Evolutionary conservation across 2,329 filamentous ascomycete genomes (phyloP).

Genomic region (Exophiala calicioides): DNA sequence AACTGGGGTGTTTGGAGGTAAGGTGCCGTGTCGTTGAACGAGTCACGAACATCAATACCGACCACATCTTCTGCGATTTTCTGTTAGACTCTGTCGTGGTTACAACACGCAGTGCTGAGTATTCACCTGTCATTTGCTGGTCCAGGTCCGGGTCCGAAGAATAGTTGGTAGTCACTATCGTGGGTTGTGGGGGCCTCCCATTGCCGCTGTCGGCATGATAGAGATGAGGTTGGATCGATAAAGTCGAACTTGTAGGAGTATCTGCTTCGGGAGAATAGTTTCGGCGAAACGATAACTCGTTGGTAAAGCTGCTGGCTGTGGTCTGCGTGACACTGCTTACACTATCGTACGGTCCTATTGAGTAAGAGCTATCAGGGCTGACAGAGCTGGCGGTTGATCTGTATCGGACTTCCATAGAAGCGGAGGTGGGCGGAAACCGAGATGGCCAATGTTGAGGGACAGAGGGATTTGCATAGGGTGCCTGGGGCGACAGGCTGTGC

Average conservation of each 20-base stretch:
- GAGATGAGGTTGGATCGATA: conserved; percentile 2
- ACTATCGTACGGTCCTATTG: conserved; percentile 11
- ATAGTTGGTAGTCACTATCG: background rate
- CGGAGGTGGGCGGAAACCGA: background rate
- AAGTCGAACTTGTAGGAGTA: conserved; percentile 19
- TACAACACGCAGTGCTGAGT: background rate
- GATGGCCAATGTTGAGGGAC: background rate
- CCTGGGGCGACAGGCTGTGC: background rate
- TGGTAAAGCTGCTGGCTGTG: conserved; percentile 12
- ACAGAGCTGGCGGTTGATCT: conserved; percentile 13
- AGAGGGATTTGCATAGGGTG: background rate
- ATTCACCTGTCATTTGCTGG: conserved; percentile 20
- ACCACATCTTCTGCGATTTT: conserved; percentile 11
- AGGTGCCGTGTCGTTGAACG: conserved; percentile 5
- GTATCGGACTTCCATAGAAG: conserved; percentile 1
- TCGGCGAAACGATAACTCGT: conserved; percentile 12
- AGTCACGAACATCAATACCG: conserved; percentile 21
- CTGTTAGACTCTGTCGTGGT: background rate
- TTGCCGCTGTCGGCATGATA: background rate
- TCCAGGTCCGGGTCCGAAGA: conserved; percentile 4
- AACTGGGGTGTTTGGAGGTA: conserved; percentile 18
- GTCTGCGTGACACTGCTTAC: conserved; percentile 12
- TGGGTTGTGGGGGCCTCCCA: background rate
- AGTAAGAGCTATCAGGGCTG: conserved; percentile 17
- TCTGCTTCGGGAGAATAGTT: conserved; percentile 16